A percentile compares a stretch with the other conserved stretches of the same genome.
Conservation (phyloP, 2,329 filamentous ascomycete species). For the Graphilbum ipis-grandicollis region DNA sequence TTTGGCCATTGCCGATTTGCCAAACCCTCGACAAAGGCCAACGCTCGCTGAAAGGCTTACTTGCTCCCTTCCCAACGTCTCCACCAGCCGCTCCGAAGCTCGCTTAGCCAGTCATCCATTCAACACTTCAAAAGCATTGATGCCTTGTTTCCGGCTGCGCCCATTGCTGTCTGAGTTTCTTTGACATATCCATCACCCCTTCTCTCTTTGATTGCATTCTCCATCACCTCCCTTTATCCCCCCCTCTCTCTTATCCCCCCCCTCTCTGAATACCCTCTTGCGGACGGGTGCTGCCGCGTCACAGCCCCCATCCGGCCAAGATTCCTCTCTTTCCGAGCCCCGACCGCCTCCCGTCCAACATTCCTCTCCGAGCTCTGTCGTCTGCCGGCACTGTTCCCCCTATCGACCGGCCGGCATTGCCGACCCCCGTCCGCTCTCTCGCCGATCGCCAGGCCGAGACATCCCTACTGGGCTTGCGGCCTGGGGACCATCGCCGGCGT, state of each 20-base stretch:
- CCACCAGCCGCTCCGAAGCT: not conserved
- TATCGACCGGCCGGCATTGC: conserved; percentile 1
- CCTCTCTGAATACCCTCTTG: conserved; percentile 11
- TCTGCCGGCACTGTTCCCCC: conserved; percentile 1
- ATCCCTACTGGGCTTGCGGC: conserved; percentile 23
- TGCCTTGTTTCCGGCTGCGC: not conserved
- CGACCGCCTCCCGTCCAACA: conserved; percentile 61
- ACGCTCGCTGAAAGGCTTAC: no score
- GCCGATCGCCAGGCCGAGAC: conserved; percentile 20
- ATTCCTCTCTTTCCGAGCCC: conserved; percentile 57
- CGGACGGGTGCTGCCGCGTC: conserved; percentile 54
- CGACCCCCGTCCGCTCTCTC: conserved; percentile 12
- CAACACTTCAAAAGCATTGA: not conserved
- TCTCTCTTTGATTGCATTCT: not conserved
- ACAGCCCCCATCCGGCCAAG: conserved; percentile 64
- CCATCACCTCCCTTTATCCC: not conserved
- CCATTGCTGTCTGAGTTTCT: not conserved
- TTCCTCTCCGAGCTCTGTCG: conserved; percentile 63
- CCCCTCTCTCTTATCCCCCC: not conserved
- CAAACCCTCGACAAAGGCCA: no score
- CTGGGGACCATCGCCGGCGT: conserved; percentile 16
- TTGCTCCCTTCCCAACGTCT: not conserved
- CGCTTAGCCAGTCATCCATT: not conserved
- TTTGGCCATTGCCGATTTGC: no score
- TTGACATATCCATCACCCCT: not conserved